Conservation (phyloP, 2,329 filamentous ascomycete genomes). For the Hymenoscyphus fructigenus region DNA sequence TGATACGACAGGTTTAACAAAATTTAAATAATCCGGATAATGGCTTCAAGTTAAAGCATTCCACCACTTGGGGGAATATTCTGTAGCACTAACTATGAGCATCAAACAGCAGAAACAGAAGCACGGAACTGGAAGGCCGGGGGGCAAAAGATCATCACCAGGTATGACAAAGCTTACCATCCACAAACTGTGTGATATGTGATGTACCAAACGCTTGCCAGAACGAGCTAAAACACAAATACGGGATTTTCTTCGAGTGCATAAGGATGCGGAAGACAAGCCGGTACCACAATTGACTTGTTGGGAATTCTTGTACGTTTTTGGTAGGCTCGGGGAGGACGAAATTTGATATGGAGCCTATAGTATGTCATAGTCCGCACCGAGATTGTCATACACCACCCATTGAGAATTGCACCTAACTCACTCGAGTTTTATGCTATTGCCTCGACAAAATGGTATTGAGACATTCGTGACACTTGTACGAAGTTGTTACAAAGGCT, state of each 20-base stretch:
- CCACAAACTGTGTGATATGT: neutral
- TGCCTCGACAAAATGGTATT: neutral
- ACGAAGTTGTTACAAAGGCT: neutral
- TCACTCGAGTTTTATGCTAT: slow-evolving; percentile 3
- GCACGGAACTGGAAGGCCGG: neutral
- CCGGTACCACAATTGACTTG: neutral
- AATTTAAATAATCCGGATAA: neutral
- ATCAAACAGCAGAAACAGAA: neutral
- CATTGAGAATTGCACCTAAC: neutral
- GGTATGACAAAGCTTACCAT: neutral
- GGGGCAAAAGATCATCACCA: neutral
- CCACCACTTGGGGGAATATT: neutral
- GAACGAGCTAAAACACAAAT: slow-evolving; percentile 4
- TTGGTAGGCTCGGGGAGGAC: neutral
- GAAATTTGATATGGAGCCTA: slow-evolving; percentile 1
- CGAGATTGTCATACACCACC: neutral
- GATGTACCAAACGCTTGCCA: neutral
- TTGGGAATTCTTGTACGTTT: neutral
- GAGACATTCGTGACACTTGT: slow-evolving; percentile 1
- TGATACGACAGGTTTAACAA: neutral
- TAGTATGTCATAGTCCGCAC: neutral
- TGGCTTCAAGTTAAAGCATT: slow-evolving; percentile 2
- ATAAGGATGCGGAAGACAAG: neutral
- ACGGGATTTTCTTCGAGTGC: neutral
- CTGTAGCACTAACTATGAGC: slow-evolving; percentile 3